Evolutionary conservation across 2,329 filamentous ascomycete genomes (phyloP), one percentile per base, ranked within the genome.

Genomic region (Stromatinia cepivora): DNA sequence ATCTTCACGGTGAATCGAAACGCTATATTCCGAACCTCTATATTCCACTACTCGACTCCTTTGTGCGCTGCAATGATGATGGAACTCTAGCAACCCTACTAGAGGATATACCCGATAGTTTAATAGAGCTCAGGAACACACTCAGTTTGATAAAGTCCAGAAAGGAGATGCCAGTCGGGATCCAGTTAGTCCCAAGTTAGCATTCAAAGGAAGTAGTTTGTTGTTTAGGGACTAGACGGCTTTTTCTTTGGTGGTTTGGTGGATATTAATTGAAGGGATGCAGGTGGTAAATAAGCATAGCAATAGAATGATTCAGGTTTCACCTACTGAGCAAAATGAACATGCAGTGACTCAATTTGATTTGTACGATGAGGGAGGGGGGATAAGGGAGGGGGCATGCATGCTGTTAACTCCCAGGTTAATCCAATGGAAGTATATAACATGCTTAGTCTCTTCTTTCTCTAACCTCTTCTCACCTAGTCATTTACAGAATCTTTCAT

Each of bases 31-130:
- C 52, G 1, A 3, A 10, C 0, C 3, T 22, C 3, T 22, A 34
- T 28, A 5, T 57, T 25, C 5, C 54, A 4, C 0, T 4, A 1
- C 6, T 57, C 34, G 0, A 15, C 0, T 4, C 2, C 22, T 57
- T 4, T 57, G 54, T 5, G 5, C 3, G 1, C 8, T 7, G 4
- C 5, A 39, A 57, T 39, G 5, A 57, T 39, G 34, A 57, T 57
- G 34, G 22, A 5, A n/a, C 22, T 4, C 34, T 39, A 5, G 2
- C n/a, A 7, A 39, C 34, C 46, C 7, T n/a, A n/a, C 20, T 5
- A 48, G 20, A 48, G 13, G 1, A 42, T 42, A 17, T 1, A 17
- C 4, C 39, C 13, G 39, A 15, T 4, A 42, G 13, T 13, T 2
- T 15, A 42, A 13, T 42, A 42, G 39, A 42, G 4, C 39, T 42